These are phyloP conservation scores for Pichia sp. DNA, from an alignment of 1,139 yeast genomes.

Conservation along the genomic window DNA sequence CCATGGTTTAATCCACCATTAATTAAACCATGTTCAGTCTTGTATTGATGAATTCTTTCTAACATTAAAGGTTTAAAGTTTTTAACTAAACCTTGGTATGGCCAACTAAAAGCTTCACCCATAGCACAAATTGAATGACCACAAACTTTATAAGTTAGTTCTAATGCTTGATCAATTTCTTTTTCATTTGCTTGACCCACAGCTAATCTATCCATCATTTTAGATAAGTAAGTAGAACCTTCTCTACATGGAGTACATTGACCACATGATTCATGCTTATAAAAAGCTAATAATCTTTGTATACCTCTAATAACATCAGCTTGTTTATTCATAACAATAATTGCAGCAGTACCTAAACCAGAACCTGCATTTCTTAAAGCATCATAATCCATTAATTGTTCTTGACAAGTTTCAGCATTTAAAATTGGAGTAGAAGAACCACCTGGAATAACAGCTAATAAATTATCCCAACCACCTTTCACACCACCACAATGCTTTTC, in stretches of 20 bases:
- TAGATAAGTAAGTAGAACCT: constrained; percentile 81
- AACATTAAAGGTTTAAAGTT: constrained; percentile 78
- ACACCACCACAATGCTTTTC: constrained; percentile 89
- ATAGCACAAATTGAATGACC: constrained; percentile 89
- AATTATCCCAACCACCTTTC: constrained; percentile 87
- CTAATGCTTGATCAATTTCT: constrained; percentile 78
- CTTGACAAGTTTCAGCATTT: constrained; percentile 60
- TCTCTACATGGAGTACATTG: constrained; percentile 95
- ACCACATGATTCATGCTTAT: constrained; percentile 89
- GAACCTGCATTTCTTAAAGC: constrained; percentile 79
- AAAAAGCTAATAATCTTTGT: constrained; percentile 74
- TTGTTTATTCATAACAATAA: constrained; percentile 80
- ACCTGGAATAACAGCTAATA: constrained; percentile 81
- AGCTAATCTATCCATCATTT: constrained; percentile 77
- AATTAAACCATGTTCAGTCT: constrained; percentile 28
- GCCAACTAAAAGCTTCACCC: constrained; percentile 95
- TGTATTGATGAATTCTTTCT: constrained; percentile 56
- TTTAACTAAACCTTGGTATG: constrained; percentile 78
- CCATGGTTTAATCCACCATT: constrained; percentile 52
- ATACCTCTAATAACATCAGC: constrained; percentile 80
- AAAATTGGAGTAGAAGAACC: constrained; percentile 82
- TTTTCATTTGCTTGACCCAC: constrained; percentile 71
- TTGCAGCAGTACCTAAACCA: constrained; percentile 89
- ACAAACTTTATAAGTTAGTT: constrained; percentile 77
- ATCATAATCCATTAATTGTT: constrained; percentile 78